Conservation (phyloP, 1,284 basidiomycete species). For the Cryptococcus maquisensis region DNA sequence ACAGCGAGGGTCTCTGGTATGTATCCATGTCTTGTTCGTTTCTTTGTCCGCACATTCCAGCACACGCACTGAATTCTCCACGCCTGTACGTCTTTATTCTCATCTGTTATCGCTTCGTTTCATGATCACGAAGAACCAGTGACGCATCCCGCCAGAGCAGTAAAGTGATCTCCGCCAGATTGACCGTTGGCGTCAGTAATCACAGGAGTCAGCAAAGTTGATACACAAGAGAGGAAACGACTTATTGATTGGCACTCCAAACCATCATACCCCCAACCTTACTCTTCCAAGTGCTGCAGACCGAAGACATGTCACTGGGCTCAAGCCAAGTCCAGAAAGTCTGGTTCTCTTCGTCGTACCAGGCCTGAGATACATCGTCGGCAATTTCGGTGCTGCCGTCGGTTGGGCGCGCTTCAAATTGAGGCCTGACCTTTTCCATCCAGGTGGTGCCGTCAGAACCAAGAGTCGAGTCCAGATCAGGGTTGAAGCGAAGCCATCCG, state of each 20-base stretch:
- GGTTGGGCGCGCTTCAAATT: constrained; percentile 6
- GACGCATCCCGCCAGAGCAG: constrained; percentile 11
- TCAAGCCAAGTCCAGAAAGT: constrained; percentile 30
- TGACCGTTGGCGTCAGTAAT: constrained; percentile 5
- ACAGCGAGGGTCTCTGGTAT: not conserved
- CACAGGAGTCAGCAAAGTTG: not conserved
- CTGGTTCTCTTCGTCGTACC: constrained; percentile 8
- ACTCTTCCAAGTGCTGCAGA: constrained; percentile 17
- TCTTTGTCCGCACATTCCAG: no score
- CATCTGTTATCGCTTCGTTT: no score
- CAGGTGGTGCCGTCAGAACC: not conserved
- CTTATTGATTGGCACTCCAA: constrained; percentile 24
- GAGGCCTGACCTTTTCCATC: constrained; percentile 1
- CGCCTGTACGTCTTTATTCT: not conserved
- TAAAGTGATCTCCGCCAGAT: constrained; percentile 14
- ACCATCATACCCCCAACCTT: constrained; percentile 25
- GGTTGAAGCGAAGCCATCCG: constrained; percentile 16
- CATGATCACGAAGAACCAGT: not conserved
- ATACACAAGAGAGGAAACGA: not conserved
- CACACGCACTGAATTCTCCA: not conserved
- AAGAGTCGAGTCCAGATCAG: constrained; percentile 8
- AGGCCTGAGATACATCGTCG: constrained; percentile 8
- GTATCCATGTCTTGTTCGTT: not conserved
- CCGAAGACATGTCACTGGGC: constrained; percentile 10
- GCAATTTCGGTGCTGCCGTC: constrained; percentile 2